Evolutionary conservation across 1,284 basidiomycete genomes (phyloP).

Genomic region (Ganoderma multipileum): DNA sequence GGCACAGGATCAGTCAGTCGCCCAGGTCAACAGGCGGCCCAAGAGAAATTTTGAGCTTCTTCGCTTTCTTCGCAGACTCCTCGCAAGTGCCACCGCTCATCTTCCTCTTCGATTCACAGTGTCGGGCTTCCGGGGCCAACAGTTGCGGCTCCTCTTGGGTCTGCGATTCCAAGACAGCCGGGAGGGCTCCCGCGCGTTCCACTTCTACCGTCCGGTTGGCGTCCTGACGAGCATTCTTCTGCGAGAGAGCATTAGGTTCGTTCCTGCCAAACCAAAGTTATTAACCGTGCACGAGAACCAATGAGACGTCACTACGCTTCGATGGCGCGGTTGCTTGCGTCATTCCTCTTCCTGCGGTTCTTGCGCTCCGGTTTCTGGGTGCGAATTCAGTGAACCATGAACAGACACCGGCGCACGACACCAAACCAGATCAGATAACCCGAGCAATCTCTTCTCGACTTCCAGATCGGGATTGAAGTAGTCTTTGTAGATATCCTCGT

Average conservation of each 20-base stretch:
- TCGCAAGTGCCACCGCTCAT: slow-evolving; percentile 24
- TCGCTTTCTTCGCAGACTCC: slow-evolving; percentile 30
- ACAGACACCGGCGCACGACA: not conserved
- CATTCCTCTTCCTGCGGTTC: slow-evolving; percentile 31
- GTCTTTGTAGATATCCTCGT: slow-evolving; percentile 57
- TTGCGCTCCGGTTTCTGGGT: slow-evolving; percentile 40
- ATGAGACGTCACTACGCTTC: slow-evolving; percentile 32
- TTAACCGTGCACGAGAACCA: slow-evolving; percentile 19
- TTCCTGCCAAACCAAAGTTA: slow-evolving; percentile 16
- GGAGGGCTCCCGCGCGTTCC: slow-evolving; percentile 1
- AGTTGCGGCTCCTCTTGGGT: slow-evolving; percentile 62
- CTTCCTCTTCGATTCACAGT: slow-evolving; percentile 39
- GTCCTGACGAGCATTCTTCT: slow-evolving; percentile 13
- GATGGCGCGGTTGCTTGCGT: slow-evolving; percentile 12
- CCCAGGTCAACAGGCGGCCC: slow-evolving; percentile 47
- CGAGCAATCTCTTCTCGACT: slow-evolving; percentile 65
- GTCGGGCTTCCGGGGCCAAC: slow-evolving; percentile 7
- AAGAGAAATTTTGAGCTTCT: slow-evolving; percentile 50
- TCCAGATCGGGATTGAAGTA: slow-evolving; percentile 71
- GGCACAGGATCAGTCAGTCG: slow-evolving; percentile 36
- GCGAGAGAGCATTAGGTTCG: slow-evolving; percentile 6
- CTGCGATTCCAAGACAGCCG: slow-evolving; percentile 44
- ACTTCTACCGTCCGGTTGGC: not conserved
- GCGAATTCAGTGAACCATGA: slow-evolving; percentile 13
- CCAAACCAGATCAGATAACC: slow-evolving; percentile 61